Conservation (phyloP, 1,284 basidiomycete genomes). For the Ceratobasidium sp. region DNA sequence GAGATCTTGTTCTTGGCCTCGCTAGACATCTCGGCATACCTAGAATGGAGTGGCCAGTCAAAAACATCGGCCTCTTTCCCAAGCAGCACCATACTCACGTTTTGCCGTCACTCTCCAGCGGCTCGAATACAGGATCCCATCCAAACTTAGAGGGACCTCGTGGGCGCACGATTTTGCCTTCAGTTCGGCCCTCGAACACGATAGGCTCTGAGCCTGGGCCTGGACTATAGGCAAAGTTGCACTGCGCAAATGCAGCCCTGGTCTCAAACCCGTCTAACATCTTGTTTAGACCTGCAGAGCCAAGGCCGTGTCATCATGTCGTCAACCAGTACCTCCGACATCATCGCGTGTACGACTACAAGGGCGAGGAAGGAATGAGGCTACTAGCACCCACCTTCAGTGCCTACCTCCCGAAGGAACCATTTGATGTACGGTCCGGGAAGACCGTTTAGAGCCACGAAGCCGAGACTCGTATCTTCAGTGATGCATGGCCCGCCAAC, state of each 20-base stretch:
- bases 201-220: conserved; percentile 80
- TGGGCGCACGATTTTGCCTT: conserved; percentile 87
- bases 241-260: conserved; percentile 86
- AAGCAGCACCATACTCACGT: conserved; percentile 67
- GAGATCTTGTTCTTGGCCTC: conserved; percentile 90
- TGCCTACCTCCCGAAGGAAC: conserved; percentile 83
- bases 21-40: conserved; percentile 93
- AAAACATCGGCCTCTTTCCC: neutral
- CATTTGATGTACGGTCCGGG: conserved; percentile 98
- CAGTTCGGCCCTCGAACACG: conserved; percentile 88
- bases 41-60: conserved; percentile 51
- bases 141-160: conserved; percentile 79
- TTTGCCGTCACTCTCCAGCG: conserved; percentile 73
- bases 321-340: conserved; percentile 2
- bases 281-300: conserved; percentile 76
- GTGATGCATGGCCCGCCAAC: conserved; percentile 90
- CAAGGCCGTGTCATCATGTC: conserved; percentile 19
- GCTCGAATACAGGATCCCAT: conserved; percentile 93
- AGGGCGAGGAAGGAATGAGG: conserved; percentile 30
- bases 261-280: conserved; percentile 86
- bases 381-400: conserved; percentile 65
- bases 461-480: conserved; percentile 95
- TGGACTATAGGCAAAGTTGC: conserved; percentile 94
- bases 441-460: conserved; percentile 87
- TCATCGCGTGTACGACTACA: conserved; percentile 8